A percentile compares a stretch with the other conserved stretches of the same genome.
Conservation (phyloP, 106 monocot genomes). For the Narthecium ossifragum region DNA sequence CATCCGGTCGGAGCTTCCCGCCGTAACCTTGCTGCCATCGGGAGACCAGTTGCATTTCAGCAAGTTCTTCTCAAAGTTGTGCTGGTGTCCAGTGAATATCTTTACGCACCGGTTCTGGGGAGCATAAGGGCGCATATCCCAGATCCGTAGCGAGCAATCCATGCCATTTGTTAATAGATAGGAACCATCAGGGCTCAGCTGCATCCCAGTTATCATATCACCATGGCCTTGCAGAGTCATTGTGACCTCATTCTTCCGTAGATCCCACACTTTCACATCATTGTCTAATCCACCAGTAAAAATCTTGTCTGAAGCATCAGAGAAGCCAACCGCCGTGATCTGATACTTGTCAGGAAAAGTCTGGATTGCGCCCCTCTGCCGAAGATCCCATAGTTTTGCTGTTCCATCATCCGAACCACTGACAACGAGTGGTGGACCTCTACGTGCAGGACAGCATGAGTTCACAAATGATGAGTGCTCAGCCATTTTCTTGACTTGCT, state of each 20-base stretch:
- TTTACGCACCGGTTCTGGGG: constrained; percentile 94
- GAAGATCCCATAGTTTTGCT: constrained; percentile 94
- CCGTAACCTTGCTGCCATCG: constrained; percentile 87
- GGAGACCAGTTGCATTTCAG: constrained; percentile 88
- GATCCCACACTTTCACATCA: constrained; percentile 94
- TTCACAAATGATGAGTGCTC: constrained; percentile 91
- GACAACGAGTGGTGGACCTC: constrained; percentile 79
- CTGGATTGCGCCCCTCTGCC: constrained; percentile 79
- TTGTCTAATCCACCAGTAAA: constrained; percentile 88
- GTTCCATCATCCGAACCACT: constrained; percentile 98
- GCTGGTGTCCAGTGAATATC: constrained; percentile 92
- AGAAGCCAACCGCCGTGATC: constrained; percentile 84
- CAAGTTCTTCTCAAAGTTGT: constrained; percentile 96
- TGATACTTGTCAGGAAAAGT: constrained; percentile 87
- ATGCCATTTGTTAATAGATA: constrained; percentile 94
- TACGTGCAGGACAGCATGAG: constrained; percentile 71
- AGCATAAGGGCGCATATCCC: constrained; percentile 99
- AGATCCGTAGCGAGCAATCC: constrained; percentile 87
- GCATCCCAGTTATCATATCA: constrained; percentile 97
- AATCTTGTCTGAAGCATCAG: constrained; percentile 89
- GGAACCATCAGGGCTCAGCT: constrained; percentile 95
- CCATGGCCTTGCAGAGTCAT: constrained; percentile 87
- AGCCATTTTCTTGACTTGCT: constrained; percentile 93
- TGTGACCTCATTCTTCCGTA: constrained; percentile 69
- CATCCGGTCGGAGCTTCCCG: constrained; percentile 95